Evolutionary conservation across 306 rosid species (phyloP), one percentile per base, ranked within the genome.

Genomic region (Hippophae rhamnoides): DNA sequence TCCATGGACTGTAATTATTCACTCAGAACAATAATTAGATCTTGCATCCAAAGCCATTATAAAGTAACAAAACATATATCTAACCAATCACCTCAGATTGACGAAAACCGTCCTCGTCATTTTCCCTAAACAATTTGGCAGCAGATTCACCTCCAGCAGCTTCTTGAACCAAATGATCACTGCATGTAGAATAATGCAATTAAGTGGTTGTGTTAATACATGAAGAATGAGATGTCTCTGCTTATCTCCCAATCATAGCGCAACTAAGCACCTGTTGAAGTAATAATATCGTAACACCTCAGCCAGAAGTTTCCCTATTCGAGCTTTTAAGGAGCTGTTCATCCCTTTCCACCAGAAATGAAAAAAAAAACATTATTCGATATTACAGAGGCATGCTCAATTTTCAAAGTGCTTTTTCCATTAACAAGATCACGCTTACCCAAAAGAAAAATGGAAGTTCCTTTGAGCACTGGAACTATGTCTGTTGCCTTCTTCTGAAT

Each of bases 161-260:
- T 84, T 88, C 99, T 73, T 80, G 88, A 26, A 92, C 90, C 79
- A 92, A 76, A 73, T 67, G 57, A 57, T 88, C 96, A 64, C 99
- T 82, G 77, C 13, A 73, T 48, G 68, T 18, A 60, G 46, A 65
- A 64, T 64, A 75, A 61, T 48, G 23, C 50, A 71, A 72, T 56
- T 51, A 54, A 70, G n/a, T 56, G 40, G 45, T 71, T 74, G 47
- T 61, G 72, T 68, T 23, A 47, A 65, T 49, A 47, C 51, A 44
- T 56, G 7, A 3, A 3, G 56, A 67, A 46, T 5, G 69, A 58
- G 48, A 67, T 7, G 13, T 13, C 41, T 5, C 9, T 51, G 52
- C 43, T 61, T 55, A 66, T 45, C 31, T 68, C 64, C 27, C 60
- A 58, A 61, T 46, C 10, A 5, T 26, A 63, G 40, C 66, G 50